A percentile compares a stretch with the other conserved stretches of the same genome.
Evolutionary conservation across 139 green algal species (phyloP).

Genomic region (Chlamydomonas schloesseri): DNA sequence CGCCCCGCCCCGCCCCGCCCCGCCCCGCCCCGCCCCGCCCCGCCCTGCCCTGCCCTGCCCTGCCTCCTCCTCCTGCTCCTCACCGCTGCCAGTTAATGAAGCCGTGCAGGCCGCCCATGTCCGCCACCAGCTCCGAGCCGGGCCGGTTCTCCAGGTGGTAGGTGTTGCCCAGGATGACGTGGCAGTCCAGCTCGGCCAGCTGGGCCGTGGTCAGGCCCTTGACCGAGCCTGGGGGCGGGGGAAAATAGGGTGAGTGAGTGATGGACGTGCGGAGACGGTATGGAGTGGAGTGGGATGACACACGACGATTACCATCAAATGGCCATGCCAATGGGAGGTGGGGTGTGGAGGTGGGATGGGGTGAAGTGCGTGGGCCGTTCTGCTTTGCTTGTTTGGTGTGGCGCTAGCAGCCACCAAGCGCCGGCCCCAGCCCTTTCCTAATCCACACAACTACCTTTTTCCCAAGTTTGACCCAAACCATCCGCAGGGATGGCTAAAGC

Average conservation of each 20-base stretch:
- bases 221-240: constrained; percentile 66
- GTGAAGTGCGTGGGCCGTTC: no score
- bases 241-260: neutral
- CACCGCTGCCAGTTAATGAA: constrained; percentile 91
- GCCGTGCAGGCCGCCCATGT: constrained; percentile 88
- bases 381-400: no score
- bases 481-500: no score
- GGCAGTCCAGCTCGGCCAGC: constrained; percentile 86
- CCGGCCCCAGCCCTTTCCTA: no score
- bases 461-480: no score
- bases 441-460: no score
- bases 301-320: neutral
- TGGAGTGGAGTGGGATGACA: no score
- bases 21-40: neutral
- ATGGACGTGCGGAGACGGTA: neutral
- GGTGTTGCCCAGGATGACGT: constrained; percentile 96
- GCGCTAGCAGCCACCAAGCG: no score
- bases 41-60: neutral
- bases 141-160: constrained; percentile 87
- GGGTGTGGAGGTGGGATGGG: neutral
- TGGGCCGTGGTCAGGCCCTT: constrained; percentile 89
- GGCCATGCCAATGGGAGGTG: neutral
- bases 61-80: neutral
- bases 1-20: neutral
- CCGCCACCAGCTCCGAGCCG: constrained; percentile 73